Percentiles rank a stretch among this genome's conserved stretches.
Conservation (phyloP, 2,329 filamentous ascomycete species). For the Phaeomoniella chlamydospora region DNA sequence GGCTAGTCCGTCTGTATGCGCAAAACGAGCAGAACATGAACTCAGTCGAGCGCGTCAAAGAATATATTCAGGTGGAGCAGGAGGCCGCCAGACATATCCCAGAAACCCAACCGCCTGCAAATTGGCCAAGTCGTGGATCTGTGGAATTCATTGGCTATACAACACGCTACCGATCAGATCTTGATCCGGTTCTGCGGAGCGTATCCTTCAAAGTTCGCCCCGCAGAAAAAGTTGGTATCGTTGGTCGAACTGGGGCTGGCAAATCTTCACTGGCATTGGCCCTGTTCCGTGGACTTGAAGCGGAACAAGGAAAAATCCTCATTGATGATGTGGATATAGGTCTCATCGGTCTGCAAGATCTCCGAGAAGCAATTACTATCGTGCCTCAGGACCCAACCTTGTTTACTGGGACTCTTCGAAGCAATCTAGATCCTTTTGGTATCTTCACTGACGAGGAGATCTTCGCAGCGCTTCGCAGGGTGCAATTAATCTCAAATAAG, state of each 20-base stretch:
- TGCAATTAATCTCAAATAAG: conserved; percentile 65
- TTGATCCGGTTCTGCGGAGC: conserved; percentile 72
- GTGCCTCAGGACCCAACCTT: conserved; percentile 70
- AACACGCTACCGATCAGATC: conserved; percentile 73
- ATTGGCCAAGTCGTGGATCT: conserved; percentile 75
- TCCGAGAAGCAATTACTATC: conserved; percentile 89
- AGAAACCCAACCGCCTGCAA: conserved; percentile 58
- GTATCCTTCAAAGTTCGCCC: conserved; percentile 77
- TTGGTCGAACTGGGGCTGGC: conserved; percentile 86
- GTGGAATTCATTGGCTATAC: conserved; percentile 84
- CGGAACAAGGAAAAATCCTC: conserved; percentile 74
- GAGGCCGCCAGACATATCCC: conserved; percentile 69
- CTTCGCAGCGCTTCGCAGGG: conserved; percentile 70
- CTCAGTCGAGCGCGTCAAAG: conserved; percentile 91
- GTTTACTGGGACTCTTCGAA: conserved; percentile 15
- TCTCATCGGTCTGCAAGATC: conserved; percentile 77
- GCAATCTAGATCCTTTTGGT: conserved; percentile 82
- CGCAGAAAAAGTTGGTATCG: conserved; percentile 87
- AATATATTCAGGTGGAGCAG: conserved; percentile 92
- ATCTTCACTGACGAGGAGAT: conserved; percentile 83
- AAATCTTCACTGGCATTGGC: conserved; percentile 92
- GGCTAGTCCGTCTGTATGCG: conserved; percentile 88
- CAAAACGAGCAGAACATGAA: conserved; percentile 99
- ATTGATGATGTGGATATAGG: conserved; percentile 89
- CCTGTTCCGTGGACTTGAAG: conserved; percentile 84